Evolutionary conservation across 441 rosid species (phyloP), one percentile per base, ranked within the genome.

Genomic region (Viola pubescens): DNA sequence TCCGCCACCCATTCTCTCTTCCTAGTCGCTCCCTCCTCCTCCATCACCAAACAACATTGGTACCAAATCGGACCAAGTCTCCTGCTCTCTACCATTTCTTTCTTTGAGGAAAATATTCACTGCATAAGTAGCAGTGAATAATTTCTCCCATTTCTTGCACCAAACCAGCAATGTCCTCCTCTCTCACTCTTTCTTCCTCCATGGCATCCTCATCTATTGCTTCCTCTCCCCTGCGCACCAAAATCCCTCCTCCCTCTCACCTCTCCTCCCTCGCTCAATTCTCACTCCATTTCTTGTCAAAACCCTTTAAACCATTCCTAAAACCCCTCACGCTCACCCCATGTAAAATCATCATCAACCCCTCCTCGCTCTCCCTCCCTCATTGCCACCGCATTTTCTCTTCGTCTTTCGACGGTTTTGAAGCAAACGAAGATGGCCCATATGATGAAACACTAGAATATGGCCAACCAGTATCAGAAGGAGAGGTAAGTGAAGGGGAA

Each of bases 251-350:
- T 56, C 6, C 62, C 65, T 65, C 60, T 69, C 50, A 61, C 63
- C 56, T 43, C 55, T 56, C 64, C 49, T 63, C 52, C 66, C 13
- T 74, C 68, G 60, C 74, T 62, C 16, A 41, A 54, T 61, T 77
- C 64, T 51, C 60, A 55, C 59, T 48, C 14, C 66, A 47, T 37
- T 46, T 37, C 41, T 64, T 47, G 4, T 59, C 70, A 7, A 80
- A 73, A 13, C 66, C 77, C 53, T 60, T 40, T 46, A 61, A 48
- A 12, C 64, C 45, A 47, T 65, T 68, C 60, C 70, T 72, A 39
- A 81, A 76, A 65, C 73, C 79, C 39, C 60, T 82, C 61, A 76
- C 71, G 37, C 73, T 82, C 79, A 67, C 58, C 8, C 8, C 40
- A 37, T 59, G 69, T 70, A 78, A 42, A 11, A 52, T 39, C 69